Evolutionary conservation across 345 rosid genomes (phyloP).

Genomic region (Anastatica hierochuntica): DNA sequence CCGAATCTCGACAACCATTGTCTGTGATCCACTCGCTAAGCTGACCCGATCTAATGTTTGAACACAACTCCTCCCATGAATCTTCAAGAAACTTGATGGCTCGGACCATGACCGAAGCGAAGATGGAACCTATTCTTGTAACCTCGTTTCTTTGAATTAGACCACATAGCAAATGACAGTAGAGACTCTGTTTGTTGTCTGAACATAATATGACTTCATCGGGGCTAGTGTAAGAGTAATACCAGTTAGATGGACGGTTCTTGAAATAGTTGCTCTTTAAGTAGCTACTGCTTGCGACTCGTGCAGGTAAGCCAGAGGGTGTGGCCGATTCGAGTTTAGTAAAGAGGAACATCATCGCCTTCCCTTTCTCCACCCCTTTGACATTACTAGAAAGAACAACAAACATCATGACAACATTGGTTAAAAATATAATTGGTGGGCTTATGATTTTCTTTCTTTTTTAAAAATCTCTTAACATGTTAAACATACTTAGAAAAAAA

Average conservation of each 20-base stretch:
- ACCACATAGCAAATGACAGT: conserved; percentile 51
- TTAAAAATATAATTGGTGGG: too few species aligned
- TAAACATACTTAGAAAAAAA: too few species aligned
- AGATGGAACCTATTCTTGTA: conserved; percentile 40
- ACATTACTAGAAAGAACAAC: background rate
- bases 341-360: background rate
- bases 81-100: conserved; percentile 52
- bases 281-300: background rate
- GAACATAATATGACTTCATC: conserved; percentile 47
- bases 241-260: conserved; percentile 34
- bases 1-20: conserved; percentile 27
- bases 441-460: too few species aligned
- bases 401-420: too few species aligned
- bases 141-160: conserved; percentile 46
- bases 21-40: conserved; percentile 51
- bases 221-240: conserved; percentile 36
- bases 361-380: background rate
- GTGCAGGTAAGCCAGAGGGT: background rate
- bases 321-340: background rate
- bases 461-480: too few species aligned
- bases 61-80: conserved; percentile 41
- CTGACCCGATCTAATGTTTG: conserved; percentile 36
- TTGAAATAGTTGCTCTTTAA: conserved; percentile 39
- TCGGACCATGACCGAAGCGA: conserved; percentile 44
- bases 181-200: conserved; percentile 55